phyloP scores from a whole-genome alignment of 2,329 filamentous ascomycete genomes.

The Elsinoe perseae region DNA sequence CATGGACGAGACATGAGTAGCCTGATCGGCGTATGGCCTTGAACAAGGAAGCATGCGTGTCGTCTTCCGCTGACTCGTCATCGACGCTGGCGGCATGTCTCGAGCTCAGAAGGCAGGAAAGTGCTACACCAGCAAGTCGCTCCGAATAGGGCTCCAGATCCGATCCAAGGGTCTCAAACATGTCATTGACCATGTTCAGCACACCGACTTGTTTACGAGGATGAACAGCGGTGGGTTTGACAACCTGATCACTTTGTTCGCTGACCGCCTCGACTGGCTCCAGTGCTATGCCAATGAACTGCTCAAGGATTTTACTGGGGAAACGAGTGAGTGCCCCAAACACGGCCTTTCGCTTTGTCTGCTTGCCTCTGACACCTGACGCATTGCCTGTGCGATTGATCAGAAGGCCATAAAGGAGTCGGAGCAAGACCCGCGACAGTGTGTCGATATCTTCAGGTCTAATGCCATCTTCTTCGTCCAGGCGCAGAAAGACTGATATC shows the following conservation, averaged over 20 bases:
- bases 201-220: slow-evolving; percentile 79
- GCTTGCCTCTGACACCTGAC: slow-evolving; percentile 71
- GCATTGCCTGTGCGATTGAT: slow-evolving; percentile 72
- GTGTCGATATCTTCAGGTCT: slow-evolving; percentile 65
- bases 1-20: slow-evolving; percentile 71
- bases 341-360: slow-evolving; percentile 64
- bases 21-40: slow-evolving; percentile 61
- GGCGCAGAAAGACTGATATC: slow-evolving; percentile 74
- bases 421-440: slow-evolving; percentile 78
- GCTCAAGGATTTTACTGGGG: slow-evolving; percentile 62
- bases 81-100: slow-evolving; percentile 36
- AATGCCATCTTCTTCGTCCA: slow-evolving; percentile 54
- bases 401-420: slow-evolving; percentile 80
- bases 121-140: slow-evolving; percentile 63
- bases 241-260: slow-evolving; percentile 30
- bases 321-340: slow-evolving; percentile 75
- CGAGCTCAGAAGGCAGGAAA: slow-evolving; percentile 73
- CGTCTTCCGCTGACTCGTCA: slow-evolving; percentile 27
- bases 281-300: slow-evolving; percentile 75
- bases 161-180: slow-evolving; percentile 75
- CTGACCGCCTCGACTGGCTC: slow-evolving; percentile 40
- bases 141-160: slow-evolving; percentile 61
- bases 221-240: slow-evolving; percentile 22
- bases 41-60: slow-evolving; percentile 47
- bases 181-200: slow-evolving; percentile 80